Evolutionary conservation across 1,284 basidiomycete genomes (phyloP), one percentile per base, ranked within the genome.

Genomic region (Trichosporon asahii): DNA sequence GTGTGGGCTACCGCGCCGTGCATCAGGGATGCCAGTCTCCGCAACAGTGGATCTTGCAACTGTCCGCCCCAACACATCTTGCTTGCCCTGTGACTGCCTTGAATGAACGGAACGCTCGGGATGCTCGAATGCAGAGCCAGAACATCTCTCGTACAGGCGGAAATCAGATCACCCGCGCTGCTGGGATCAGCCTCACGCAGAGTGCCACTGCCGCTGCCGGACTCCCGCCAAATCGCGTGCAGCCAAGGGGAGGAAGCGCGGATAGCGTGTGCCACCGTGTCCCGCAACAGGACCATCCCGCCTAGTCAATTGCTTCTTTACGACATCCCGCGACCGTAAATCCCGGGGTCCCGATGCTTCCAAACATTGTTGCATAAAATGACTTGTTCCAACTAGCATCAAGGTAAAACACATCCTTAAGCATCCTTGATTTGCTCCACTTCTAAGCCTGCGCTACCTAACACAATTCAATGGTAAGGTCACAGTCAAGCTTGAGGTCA

Each of bases 401-500:
- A 23, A 53, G 21, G 21, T 53, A 53, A 53, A 53, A 53, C 49
- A 25, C 21, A 11, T 23, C 29, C 27, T 61, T 61, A 31, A 37
- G 11, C 35, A 37, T 37, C 35, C 11, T 37, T 37, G 14, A 33
- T n/a, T 6, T n/a, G n/a, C n/a, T 33, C 18, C 57, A n/a, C 18
- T 31, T 29, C 27, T 12, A 61, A 33, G 57, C 25, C 2, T 33
- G 29, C 18, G 15, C 29, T 29, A 29, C 57, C 57, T 61, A 61
- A 31, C 18, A 29, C 29, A 61, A 23, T 27, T 61, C 57, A n/a
- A 61, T 31, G 18, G 29, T 31, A 31, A n/a, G 18, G 57, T 61
- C 57, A 61, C 27, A 61, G 57, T 61, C 57, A 33, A 61, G 27
- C 57, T 61, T n/a, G 57, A 61, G 29, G 29, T 61, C 57, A 31